Evolutionary conservation across 129 eudicot genomes (phyloP).

Genomic region (carrot (Daucus carota)): DH1_v3.0 NC_030383.2:57750001-57750500

Average conservation of each 20-base stretch:
- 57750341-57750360: not conserved
- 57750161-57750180: conserved; percentile 77
- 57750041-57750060: not conserved
- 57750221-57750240: conserved; percentile 54
- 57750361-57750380: not conserved
- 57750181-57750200: conserved; percentile 81
- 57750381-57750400: not conserved
- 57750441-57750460: no score
- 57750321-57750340: conserved; percentile 44
- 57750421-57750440: no score
- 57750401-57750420: not conserved
- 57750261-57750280: conserved; percentile 84
- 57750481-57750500: not conserved
- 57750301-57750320: conserved; percentile 72
- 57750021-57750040: not conserved
- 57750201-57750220: conserved; percentile 70
- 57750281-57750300: conserved; percentile 77
- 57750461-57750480: no score
- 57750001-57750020: not conserved
- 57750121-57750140: conserved; percentile 19
- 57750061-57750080: not conserved
- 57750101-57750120: not conserved
- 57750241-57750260: conserved; percentile 74
- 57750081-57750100: not conserved
- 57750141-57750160: conserved; percentile 94